Evolutionary conservation across 345 rosid species (phyloP).

Genomic region (Mangifera indica): DNA sequence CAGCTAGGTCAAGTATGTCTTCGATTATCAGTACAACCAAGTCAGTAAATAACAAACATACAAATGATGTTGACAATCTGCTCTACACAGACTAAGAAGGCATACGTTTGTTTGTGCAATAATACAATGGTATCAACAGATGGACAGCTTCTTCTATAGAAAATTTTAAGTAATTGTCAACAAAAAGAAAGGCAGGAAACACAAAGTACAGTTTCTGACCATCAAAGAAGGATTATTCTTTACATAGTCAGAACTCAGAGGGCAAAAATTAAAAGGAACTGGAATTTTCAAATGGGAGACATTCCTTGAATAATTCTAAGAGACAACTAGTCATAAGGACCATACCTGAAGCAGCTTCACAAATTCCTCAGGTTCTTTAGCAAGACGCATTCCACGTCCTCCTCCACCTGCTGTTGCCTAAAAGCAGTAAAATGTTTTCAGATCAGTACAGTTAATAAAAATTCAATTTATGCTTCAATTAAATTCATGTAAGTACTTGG

Average conservation of each 20-base stretch:
- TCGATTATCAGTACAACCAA: background rate
- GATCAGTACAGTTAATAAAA: background rate
- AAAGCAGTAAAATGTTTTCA: constrained; percentile 18
- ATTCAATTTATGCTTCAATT: background rate
- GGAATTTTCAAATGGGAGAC: background rate
- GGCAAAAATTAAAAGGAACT: background rate
- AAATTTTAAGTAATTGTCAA: no score
- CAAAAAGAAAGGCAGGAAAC: background rate
- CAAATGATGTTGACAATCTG: background rate
- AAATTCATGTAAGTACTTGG: background rate
- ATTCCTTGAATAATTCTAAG: background rate
- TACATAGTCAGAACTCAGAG: no score
- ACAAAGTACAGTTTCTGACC: background rate
- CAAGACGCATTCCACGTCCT: constrained; percentile 99
- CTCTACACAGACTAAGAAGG: background rate
- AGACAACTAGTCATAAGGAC: constrained; percentile 4
- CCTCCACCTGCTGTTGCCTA: constrained; percentile 99
- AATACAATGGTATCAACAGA: background rate
- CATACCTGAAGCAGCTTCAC: constrained; percentile 92
- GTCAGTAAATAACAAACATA: background rate
- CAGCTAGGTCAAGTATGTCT: background rate
- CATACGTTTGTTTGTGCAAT: background rate
- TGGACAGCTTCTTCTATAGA: background rate
- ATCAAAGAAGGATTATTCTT: background rate
- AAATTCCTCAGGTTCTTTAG: constrained; percentile 92